These are phyloP conservation scores for Hymenoscyphus fraxineus DNA, from an alignment of 2,329 filamentous ascomycete genomes.

Conservation along the genomic window DNA sequence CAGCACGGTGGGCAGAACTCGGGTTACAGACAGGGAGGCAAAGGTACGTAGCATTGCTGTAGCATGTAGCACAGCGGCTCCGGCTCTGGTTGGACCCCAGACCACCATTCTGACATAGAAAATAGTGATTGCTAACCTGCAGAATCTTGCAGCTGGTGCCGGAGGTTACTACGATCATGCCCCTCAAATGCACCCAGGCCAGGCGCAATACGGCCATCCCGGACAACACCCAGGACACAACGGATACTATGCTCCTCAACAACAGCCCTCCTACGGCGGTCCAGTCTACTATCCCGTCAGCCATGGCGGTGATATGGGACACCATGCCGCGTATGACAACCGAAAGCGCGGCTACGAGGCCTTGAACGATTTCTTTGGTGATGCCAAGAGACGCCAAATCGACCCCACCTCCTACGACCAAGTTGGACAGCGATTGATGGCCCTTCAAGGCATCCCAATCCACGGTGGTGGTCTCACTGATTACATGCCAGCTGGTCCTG, in stretches of 20 bases:
- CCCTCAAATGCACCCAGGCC: conserved; percentile 57
- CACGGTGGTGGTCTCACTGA: conserved; percentile 52
- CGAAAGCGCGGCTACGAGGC: conserved; percentile 84
- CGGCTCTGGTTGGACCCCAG: conserved; percentile 24
- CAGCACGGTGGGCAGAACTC: conserved; percentile 31
- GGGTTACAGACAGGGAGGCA: conserved; percentile 51
- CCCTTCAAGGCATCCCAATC: conserved; percentile 68
- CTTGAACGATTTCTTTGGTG: conserved; percentile 90
- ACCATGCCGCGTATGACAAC: conserved; percentile 61
- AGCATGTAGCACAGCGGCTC: conserved; percentile 8
- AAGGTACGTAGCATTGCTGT: conserved; percentile 30
- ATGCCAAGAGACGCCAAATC: conserved; percentile 85
- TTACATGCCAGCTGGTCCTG: conserved; percentile 51
- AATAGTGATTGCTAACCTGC: conserved; percentile 34
- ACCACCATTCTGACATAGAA: conserved; percentile 28
- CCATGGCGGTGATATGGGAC: conserved; percentile 62
- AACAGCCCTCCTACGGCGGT: conserved; percentile 60
- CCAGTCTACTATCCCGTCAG: conserved; percentile 75
- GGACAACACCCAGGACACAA: conserved; percentile 51
- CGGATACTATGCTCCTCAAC: conserved; percentile 51
- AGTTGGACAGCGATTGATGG: conserved; percentile 83
- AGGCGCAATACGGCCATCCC: conserved; percentile 46
- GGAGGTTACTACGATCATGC: conserved; percentile 58
- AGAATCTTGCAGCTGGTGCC: conserved; percentile 32
- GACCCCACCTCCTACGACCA: conserved; percentile 87